phyloP scores from a whole-genome alignment of 2,329 filamentous ascomycete genomes.

The Xylariaceae sp. region DNA sequence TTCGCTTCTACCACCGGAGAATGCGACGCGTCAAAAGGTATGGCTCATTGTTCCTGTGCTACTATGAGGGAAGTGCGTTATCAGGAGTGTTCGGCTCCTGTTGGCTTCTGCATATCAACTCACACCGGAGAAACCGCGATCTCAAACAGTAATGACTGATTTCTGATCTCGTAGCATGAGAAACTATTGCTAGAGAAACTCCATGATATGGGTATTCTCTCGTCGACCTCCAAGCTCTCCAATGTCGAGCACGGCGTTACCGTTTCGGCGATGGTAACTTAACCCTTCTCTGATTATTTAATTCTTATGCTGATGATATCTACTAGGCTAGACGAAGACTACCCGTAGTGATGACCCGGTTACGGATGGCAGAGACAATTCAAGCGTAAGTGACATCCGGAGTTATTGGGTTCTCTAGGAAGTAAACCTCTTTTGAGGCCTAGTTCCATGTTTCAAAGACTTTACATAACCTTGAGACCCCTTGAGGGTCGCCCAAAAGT shows the following conservation, averaged over 20 bases:
- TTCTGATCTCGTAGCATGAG: slow-evolving; percentile 63
- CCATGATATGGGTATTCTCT: slow-evolving; percentile 87
- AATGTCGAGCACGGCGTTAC: slow-evolving; percentile 84
- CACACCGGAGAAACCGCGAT: too few species aligned
- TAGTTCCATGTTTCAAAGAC: too few species aligned
- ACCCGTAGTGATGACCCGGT: slow-evolving; percentile 87
- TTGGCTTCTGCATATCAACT: not conserved
- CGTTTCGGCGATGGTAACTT: slow-evolving; percentile 74
- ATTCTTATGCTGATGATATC: slow-evolving; percentile 3
- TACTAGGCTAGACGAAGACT: slow-evolving; percentile 72
- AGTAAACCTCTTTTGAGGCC: too few species aligned
- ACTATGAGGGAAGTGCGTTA: not conserved
- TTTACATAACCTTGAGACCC: too few species aligned
- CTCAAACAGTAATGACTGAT: not conserved
- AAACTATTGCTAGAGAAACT: slow-evolving; percentile 88
- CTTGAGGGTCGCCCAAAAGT: too few species aligned
- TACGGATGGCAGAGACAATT: slow-evolving; percentile 89
- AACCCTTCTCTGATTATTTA: too few species aligned
- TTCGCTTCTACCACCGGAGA: slow-evolving; percentile 80
- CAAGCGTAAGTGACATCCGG: slow-evolving; percentile 59
- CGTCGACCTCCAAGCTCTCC: slow-evolving; percentile 76
- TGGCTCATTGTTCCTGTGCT: not conserved
- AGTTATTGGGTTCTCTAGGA: too few species aligned
- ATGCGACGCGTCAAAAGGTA: slow-evolving; percentile 73
- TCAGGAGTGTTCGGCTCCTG: not conserved